Percentiles rank a stretch among this genome's conserved stretches.
Conservation (phyloP, 2,329 filamentous ascomycete genomes). For the Sordariomycetes sp. region DNA sequence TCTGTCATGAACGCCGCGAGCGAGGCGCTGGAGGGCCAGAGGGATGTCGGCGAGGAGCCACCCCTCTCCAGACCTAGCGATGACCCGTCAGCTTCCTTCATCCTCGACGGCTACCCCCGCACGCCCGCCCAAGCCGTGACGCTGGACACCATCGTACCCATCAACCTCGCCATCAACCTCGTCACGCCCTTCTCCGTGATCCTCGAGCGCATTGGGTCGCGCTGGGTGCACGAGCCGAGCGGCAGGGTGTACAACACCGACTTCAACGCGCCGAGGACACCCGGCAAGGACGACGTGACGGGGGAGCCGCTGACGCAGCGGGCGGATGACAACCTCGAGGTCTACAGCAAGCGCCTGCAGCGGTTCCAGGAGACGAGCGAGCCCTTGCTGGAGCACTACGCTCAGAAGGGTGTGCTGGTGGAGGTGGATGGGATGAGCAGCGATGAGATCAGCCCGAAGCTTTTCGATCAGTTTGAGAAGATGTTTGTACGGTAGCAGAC, state of each 20-base stretch:
- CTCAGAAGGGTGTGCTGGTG: slow-evolving; percentile 72
- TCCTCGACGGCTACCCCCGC: slow-evolving; percentile 92
- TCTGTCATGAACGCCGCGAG: slow-evolving; percentile 20
- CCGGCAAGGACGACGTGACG: slow-evolving; percentile 81
- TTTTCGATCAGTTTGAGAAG: slow-evolving; percentile 73
- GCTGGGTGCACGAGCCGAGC: slow-evolving; percentile 88
- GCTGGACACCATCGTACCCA: slow-evolving; percentile 76
- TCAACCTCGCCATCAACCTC: slow-evolving; percentile 86
- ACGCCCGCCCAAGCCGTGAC: slow-evolving; percentile 71
- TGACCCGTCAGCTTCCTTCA: slow-evolving; percentile 74
- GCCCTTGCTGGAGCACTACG: slow-evolving; percentile 83
- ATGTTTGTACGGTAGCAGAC: slow-evolving; percentile 54
- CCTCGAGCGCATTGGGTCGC: slow-evolving; percentile 77
- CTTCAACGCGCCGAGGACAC: slow-evolving; percentile 77
- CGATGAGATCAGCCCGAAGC: slow-evolving; percentile 89
- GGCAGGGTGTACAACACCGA: slow-evolving; percentile 92
- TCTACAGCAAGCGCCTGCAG: slow-evolving; percentile 70
- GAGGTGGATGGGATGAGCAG: slow-evolving; percentile 83
- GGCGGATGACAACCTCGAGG: slow-evolving; percentile 76
- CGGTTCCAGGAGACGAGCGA: slow-evolving; percentile 84
- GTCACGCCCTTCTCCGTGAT: slow-evolving; percentile 81
- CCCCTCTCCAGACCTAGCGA: slow-evolving; percentile 40
- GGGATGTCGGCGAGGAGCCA: neutral
- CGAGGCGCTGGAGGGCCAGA: neutral
- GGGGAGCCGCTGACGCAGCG: slow-evolving; percentile 78